phyloP scores from a whole-genome alignment of 495 filamentous ascomycete genomes.

The Poronia punctata region DNA sequence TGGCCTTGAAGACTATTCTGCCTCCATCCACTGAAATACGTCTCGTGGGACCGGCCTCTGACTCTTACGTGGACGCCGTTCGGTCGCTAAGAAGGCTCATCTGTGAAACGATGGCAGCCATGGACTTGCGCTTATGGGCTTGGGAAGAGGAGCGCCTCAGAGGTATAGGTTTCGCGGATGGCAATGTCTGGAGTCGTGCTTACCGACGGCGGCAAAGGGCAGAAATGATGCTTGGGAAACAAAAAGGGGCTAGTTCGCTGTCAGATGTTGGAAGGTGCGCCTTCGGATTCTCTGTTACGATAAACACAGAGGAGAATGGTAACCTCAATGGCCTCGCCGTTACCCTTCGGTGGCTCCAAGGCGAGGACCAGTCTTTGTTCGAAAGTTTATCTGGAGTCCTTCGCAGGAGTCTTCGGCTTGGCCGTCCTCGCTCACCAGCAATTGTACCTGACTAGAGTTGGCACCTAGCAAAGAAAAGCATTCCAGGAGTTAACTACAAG shows the following conservation, averaged over 20 bases:
- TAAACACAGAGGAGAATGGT: constrained; percentile 3
- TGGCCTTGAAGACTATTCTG: constrained; percentile 50
- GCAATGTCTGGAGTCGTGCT: constrained; percentile 47
- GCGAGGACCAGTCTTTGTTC: constrained; percentile 67
- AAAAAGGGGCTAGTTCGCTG: constrained; percentile 9
- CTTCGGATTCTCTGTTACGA: constrained; percentile 41
- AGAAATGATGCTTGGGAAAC: constrained; percentile 31
- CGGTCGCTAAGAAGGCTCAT: constrained; percentile 49
- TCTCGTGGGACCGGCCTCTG: constrained; percentile 30
- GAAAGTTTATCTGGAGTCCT: constrained; percentile 86
- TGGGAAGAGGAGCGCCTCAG: constrained; percentile 28
- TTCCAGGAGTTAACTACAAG: background rate
- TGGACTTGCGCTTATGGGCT: constrained; percentile 57
- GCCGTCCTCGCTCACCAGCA: background rate
- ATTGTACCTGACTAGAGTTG: too few relatives aligned
- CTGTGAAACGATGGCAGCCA: constrained; percentile 28
- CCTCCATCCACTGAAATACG: constrained; percentile 32
- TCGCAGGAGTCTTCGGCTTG: constrained; percentile 25
- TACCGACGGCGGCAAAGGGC: constrained; percentile 40
- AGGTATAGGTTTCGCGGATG: constrained; percentile 31
- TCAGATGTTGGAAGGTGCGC: constrained; percentile 7
- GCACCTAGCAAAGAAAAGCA: too few relatives aligned
- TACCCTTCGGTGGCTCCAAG: constrained; percentile 66
- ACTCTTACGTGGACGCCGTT: constrained; percentile 26
- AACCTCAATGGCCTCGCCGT: constrained; percentile 25